Conservation (phyloP, 2,329 filamentous ascomycete genomes). For the Rhynchosporium secalis region DNA sequence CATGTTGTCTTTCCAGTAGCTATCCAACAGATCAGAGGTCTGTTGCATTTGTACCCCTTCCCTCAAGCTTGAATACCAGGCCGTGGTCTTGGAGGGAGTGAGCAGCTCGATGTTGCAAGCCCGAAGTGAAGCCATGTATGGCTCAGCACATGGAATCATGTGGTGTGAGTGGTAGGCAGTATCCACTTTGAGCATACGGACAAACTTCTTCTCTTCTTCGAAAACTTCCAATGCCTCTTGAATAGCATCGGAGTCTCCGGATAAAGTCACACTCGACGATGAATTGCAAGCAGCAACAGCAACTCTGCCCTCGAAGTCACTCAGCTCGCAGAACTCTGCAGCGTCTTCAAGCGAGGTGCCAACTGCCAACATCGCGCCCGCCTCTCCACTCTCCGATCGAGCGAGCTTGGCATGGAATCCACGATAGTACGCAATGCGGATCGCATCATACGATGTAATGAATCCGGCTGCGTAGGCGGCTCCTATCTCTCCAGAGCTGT, state of each 20-base stretch:
- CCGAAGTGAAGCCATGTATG: constrained; percentile 24
- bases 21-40: background rate
- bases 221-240: constrained; percentile 16
- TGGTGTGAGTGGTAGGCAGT: constrained; percentile 33
- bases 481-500: constrained; percentile 50
- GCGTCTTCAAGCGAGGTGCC: constrained; percentile 36
- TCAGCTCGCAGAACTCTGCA: constrained; percentile 17
- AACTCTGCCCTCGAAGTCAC: constrained; percentile 18
- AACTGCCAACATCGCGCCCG: constrained; percentile 52
- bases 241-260: constrained; percentile 32
- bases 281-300: constrained; percentile 39
- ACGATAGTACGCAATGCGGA: constrained; percentile 48
- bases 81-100: background rate
- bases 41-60: background rate
- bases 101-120: constrained; percentile 19
- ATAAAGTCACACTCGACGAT: constrained; percentile 32
- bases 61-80: constrained; percentile 27
- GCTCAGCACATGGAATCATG: constrained; percentile 28
- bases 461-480: constrained; percentile 47
- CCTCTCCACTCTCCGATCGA: constrained; percentile 19
- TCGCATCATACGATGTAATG: constrained; percentile 39
- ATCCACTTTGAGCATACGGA: constrained; percentile 28
- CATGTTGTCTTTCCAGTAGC: constrained; percentile 11
- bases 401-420: constrained; percentile 37
- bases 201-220: constrained; percentile 24